Evolutionary conservation across 2,329 filamentous ascomycete genomes (phyloP).

Genomic region (Botrytis paeoniae): DNA sequence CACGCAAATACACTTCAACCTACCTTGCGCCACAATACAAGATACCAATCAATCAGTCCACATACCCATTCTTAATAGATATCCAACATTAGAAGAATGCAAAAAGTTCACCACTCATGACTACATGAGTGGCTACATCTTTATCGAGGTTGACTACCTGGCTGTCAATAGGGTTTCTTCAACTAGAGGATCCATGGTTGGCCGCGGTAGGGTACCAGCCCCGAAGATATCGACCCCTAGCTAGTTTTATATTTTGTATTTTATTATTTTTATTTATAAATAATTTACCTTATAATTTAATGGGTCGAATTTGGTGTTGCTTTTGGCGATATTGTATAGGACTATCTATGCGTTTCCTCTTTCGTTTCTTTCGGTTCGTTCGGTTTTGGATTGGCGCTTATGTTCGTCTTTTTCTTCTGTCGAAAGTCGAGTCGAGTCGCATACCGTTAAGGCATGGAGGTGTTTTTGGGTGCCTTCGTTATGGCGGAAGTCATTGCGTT

Average conservation of each 20-base stretch:
- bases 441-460: conserved; percentile 4
- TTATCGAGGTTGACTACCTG: background rate
- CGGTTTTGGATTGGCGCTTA: too few species aligned
- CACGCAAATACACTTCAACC: background rate
- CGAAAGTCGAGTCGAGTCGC: background rate
- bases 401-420: background rate
- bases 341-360: background rate
- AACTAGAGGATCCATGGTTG: background rate
- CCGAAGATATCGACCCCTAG: background rate
- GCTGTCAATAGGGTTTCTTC: background rate
- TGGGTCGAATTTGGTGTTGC: background rate
- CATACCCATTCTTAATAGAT: background rate
- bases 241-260: background rate
- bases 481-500: background rate
- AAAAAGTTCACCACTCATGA: conserved; percentile 2
- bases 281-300: background rate
- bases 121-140: background rate
- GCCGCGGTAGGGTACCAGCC: background rate
- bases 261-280: background rate
- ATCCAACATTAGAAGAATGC: background rate
- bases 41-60: too few species aligned
- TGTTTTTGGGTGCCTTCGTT: background rate
- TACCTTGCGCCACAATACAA: background rate
- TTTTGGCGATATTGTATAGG: background rate
- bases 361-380: background rate